Evolutionary conservation across 768 basidiomycete species (phyloP).

Genomic region (Amanita phalloides): DNA sequence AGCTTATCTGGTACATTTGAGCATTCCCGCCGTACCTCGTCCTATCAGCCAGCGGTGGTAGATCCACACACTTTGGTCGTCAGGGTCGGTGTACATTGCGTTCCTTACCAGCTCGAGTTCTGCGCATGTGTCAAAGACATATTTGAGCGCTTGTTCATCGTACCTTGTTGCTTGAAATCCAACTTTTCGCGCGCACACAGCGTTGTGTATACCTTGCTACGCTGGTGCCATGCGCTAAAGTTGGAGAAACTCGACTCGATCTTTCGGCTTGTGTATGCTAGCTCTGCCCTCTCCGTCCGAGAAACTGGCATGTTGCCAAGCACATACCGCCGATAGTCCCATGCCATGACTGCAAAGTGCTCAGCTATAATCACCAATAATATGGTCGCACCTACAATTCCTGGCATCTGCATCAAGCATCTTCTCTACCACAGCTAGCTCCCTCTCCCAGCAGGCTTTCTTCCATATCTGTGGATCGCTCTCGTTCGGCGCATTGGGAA

Average conservation of each 20-base stretch:
- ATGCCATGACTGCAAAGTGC: constrained; percentile 68
- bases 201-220: constrained; percentile 66
- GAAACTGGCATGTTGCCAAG: constrained; percentile 57
- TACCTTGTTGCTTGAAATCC: constrained; percentile 65
- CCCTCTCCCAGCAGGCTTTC: constrained; percentile 71
- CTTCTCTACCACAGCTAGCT: constrained; percentile 82
- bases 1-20: no score
- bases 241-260: constrained; percentile 94
- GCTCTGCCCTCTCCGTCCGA: constrained; percentile 51
- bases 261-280: constrained; percentile 81
- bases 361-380: neutral
- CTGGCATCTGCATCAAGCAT: constrained; percentile 87
- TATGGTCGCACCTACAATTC: constrained; percentile 58
- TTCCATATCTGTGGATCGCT: constrained; percentile 57
- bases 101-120: constrained; percentile 91
- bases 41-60: constrained; percentile 98
- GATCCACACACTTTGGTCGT: constrained; percentile 95
- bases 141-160: constrained; percentile 8
- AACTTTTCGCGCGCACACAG: constrained; percentile 54
- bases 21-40: no score
- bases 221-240: constrained; percentile 98
- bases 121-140: constrained; percentile 19
- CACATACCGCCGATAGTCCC: constrained; percentile 89
- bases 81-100: constrained; percentile 94
- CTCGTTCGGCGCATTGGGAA: constrained; percentile 65